Percentiles rank a stretch among this genome's conserved stretches.
phyloP scores from a whole-genome alignment of 768 basidiomycete genomes.

The Pisolithus orientalis region DNA sequence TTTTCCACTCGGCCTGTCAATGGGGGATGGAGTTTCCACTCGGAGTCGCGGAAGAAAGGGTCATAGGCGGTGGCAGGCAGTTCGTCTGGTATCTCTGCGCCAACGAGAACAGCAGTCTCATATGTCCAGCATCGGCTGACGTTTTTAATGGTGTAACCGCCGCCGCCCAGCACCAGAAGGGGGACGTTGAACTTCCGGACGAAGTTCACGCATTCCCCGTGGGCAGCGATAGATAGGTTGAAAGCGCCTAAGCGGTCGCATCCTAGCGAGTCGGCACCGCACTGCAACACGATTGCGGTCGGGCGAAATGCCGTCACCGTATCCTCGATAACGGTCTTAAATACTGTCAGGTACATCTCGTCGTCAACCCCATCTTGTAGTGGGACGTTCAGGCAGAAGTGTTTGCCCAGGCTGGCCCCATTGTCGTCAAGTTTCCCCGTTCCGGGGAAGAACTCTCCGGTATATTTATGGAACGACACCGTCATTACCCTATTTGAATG shows the following conservation, averaged over 20 bases:
- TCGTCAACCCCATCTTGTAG: constrained; percentile 96
- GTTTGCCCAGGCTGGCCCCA: constrained; percentile 80
- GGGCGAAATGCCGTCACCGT: constrained; percentile 87
- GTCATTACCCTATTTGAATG: constrained; percentile 98
- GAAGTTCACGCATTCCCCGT: constrained; percentile 97
- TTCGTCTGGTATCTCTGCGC: constrained; percentile 74
- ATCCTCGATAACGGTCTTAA: constrained; percentile 95
- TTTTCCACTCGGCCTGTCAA: constrained; percentile 90
- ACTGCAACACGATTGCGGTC: constrained; percentile 88
- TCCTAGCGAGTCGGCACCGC: constrained; percentile 94
- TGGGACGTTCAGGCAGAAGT: constrained; percentile 94
- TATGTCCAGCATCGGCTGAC: constrained; percentile 99
- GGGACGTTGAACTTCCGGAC: constrained; percentile 91
- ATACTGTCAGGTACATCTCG: constrained; percentile 91
- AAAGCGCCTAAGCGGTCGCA: constrained; percentile 94
- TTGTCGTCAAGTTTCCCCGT: constrained; percentile 96
- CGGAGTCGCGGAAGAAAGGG: constrained; percentile 84
- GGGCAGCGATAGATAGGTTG: constrained; percentile 95
- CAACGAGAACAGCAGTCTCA: constrained; percentile 91
- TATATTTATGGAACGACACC: constrained; percentile 98
- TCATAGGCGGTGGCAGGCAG: constrained; percentile 89
- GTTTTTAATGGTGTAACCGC: constrained; percentile 95
- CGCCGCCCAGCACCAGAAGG: constrained; percentile 87
- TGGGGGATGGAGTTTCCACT: constrained; percentile 91
- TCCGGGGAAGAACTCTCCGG: constrained; percentile 96